Conservation (phyloP, 805 yeast species). For the Candida wancherniae region DNA sequence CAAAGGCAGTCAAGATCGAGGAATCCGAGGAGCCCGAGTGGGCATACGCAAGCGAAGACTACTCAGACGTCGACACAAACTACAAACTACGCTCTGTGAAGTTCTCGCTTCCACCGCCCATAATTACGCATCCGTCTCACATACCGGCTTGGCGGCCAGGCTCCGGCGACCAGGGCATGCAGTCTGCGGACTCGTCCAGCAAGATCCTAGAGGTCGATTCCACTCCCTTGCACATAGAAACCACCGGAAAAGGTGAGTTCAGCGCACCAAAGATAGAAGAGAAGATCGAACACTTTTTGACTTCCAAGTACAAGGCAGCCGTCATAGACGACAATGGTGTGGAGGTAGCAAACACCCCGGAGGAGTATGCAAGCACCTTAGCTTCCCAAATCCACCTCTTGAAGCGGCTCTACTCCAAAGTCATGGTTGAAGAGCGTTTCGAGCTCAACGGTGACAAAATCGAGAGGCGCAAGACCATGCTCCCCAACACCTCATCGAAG, state of each 20-base stretch:
- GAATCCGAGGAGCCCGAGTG: too few species aligned
- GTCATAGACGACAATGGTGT: constrained; percentile 34
- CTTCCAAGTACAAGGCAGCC: constrained; percentile 27
- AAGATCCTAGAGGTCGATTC: constrained; percentile 9
- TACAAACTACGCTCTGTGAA: constrained; percentile 27
- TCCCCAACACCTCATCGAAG: constrained; percentile 39
- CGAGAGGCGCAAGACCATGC: constrained; percentile 41
- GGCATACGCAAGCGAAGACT: too few species aligned
- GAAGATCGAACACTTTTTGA: constrained; percentile 25
- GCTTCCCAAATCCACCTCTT: constrained; percentile 47
- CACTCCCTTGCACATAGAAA: constrained; percentile 26
- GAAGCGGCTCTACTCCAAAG: constrained; percentile 42
- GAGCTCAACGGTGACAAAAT: constrained; percentile 46
- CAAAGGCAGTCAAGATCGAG: constrained; percentile 1
- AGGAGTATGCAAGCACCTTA: constrained; percentile 59
- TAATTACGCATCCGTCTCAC: constrained; percentile 42
- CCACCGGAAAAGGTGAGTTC: constrained; percentile 9
- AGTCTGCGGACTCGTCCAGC: constrained; percentile 13
- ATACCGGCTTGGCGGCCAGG: constrained; percentile 38
- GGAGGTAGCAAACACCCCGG: constrained; percentile 33
- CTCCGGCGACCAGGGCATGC: constrained; percentile 17
- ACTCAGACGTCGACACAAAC: constrained; percentile 13
- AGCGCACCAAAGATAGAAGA: constrained; percentile 26
- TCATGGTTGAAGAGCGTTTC: constrained; percentile 30
- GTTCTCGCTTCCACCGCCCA: constrained; percentile 30